Percentiles rank a stretch among this genome's conserved stretches.
Conservation (phyloP, 129 eudicot genomes). For the Erigeron canadensis region DNA sequence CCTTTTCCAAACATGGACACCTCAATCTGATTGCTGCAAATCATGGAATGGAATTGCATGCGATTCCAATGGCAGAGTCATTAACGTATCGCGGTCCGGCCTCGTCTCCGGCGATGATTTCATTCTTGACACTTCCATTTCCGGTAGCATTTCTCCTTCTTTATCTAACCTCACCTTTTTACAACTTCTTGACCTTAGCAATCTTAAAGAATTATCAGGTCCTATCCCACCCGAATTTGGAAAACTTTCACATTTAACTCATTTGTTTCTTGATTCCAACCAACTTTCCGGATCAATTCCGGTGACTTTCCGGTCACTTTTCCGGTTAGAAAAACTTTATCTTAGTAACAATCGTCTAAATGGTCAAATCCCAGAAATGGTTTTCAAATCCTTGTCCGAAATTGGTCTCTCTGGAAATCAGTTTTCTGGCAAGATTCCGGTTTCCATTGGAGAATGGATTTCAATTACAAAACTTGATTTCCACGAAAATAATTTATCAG, state of each 20-base stretch:
- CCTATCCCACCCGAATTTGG: constrained; percentile 77
- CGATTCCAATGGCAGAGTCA: constrained; percentile 61
- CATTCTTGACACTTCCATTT: constrained; percentile 63
- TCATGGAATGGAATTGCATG: constrained; percentile 77
- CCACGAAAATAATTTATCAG: constrained; percentile 54
- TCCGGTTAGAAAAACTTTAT: constrained; percentile 45
- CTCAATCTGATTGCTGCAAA: constrained; percentile 66
- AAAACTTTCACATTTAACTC: constrained; percentile 43
- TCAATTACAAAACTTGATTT: constrained; percentile 57
- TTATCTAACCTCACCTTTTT: constrained; percentile 69
- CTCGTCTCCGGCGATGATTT: constrained; percentile 47
- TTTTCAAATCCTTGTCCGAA: constrained; percentile 45
- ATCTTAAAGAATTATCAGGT: constrained; percentile 61
- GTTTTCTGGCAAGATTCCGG: constrained; percentile 58
- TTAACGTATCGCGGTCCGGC: constrained; percentile 66
- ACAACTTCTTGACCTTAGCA: constrained; percentile 67
- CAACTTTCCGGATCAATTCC: constrained; percentile 63
- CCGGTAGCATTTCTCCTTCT: constrained; percentile 77
- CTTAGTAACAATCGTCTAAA: constrained; percentile 50
- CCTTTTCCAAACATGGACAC: constrained; percentile 56
- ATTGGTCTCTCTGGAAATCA: constrained; percentile 64
- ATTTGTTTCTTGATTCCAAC: constrained; percentile 64
- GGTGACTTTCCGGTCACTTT: constrained; percentile 36
- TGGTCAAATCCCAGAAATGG: constrained; percentile 43
- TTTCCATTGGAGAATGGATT: constrained; percentile 48